A percentile compares a stretch with the other conserved stretches of the same genome.
These are phyloP conservation scores for Cordyceps militaris DNA, from an alignment of 2,329 filamentous ascomycete genomes.

Conservation along the genomic window DNA sequence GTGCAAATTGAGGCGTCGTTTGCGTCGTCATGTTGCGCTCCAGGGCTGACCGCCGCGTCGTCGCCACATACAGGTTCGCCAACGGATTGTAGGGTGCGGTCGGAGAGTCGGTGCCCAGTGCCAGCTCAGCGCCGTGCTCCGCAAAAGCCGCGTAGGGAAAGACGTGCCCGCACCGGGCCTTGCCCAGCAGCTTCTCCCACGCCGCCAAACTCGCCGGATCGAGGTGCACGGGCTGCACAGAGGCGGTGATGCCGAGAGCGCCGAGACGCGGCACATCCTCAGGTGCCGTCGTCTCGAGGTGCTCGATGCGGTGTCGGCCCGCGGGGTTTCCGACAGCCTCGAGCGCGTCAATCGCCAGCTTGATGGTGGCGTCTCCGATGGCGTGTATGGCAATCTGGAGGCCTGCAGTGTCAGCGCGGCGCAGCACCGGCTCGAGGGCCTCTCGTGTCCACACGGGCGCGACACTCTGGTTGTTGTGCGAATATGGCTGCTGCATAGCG, in stretches of 20 bases:
- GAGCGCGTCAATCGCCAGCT: slow-evolving; percentile 48
- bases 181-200: slow-evolving; percentile 52
- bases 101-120: slow-evolving; percentile 53
- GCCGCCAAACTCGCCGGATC: slow-evolving; percentile 55
- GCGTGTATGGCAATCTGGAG: slow-evolving; percentile 37
- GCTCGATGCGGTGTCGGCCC: slow-evolving; percentile 54
- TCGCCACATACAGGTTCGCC: slow-evolving; percentile 52
- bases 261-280: slow-evolving; percentile 51
- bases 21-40: slow-evolving; percentile 27
- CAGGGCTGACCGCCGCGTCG: slow-evolving; percentile 43
- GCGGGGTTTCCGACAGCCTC: slow-evolving; percentile 33
- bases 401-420: slow-evolving; percentile 42
- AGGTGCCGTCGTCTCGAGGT: slow-evolving; percentile 50
- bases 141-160: slow-evolving; percentile 59
- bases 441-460: slow-evolving; percentile 48
- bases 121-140: slow-evolving; percentile 45
- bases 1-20: slow-evolving; percentile 42
- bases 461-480: slow-evolving; percentile 33
- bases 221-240: slow-evolving; percentile 50
- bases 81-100: slow-evolving; percentile 50
- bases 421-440: slow-evolving; percentile 47
- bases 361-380: slow-evolving; percentile 36
- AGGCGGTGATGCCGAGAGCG: slow-evolving; percentile 51
- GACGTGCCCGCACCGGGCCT: slow-evolving; percentile 46
- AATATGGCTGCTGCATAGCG: slow-evolving; percentile 49